A percentile compares a stretch with the other conserved stretches of the same genome.
phyloP scores from a whole-genome alignment of 352 stramenopile genomes.

The Globisporangium paroecandrum region DNA sequence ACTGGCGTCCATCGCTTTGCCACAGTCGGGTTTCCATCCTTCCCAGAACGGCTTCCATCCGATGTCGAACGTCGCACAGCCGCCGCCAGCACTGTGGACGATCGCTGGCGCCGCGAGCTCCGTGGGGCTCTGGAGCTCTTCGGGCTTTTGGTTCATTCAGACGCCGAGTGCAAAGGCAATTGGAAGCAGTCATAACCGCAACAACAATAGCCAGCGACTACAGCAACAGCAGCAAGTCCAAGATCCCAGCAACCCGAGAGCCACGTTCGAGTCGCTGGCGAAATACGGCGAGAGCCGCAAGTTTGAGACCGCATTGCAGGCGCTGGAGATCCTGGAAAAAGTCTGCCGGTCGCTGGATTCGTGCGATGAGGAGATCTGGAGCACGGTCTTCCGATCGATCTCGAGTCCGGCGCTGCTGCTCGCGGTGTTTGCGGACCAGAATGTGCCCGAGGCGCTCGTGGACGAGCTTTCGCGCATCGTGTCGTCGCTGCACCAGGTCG shows the following conservation, averaged over 20 bases:
- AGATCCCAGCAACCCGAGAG: constrained; percentile 17
- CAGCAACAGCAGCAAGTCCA: not conserved
- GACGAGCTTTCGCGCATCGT: constrained; percentile 62
- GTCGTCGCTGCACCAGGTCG: constrained; percentile 39
- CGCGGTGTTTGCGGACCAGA: constrained; percentile 41
- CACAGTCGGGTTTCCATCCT: not conserved
- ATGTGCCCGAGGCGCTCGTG: constrained; percentile 38
- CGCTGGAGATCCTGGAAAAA: constrained; percentile 58
- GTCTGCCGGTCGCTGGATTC: constrained; percentile 12
- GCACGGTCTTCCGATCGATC: constrained; percentile 28
- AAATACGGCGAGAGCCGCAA: constrained; percentile 49
- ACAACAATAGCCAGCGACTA: constrained; percentile 3
- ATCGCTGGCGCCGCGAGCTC: constrained; percentile 42
- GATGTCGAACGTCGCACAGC: constrained; percentile 5
- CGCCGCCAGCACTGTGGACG: constrained; percentile 38
- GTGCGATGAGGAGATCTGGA: constrained; percentile 20
- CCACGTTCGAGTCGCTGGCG: constrained; percentile 40
- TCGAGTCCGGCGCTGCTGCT: constrained; percentile 70
- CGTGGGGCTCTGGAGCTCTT: constrained; percentile 48
- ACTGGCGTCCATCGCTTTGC: constrained; percentile 38
- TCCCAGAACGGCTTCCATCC: not conserved
- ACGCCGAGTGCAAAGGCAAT: constrained; percentile 49
- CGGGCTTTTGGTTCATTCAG: constrained; percentile 67
- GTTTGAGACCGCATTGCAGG: constrained; percentile 57
- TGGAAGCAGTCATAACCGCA: constrained; percentile 11